Evolutionary conservation across 2,329 filamentous ascomycete species (phyloP), one percentile per base, ranked within the genome.

Genomic region (Ophiocordyceps polyrhachis-furcata): DNA sequence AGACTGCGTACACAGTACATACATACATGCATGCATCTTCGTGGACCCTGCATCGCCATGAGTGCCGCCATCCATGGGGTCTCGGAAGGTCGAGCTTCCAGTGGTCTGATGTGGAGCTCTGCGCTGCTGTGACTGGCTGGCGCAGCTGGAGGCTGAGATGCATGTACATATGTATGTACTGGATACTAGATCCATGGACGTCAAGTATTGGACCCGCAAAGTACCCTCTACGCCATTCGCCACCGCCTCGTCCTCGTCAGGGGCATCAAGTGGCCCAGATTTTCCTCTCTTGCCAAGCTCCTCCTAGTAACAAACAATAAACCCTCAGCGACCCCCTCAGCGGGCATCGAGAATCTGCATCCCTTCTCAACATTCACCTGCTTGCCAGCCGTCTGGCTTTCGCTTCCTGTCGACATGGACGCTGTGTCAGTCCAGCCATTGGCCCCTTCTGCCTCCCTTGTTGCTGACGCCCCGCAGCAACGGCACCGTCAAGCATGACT

Each of bases 401-500:
- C 17, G 2, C 25, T 28, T 28, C 4, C 17, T 17, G 35, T 20
- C n/a, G 35, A 20, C 35, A 38, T 38, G 35, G 35, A 38, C 17
- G 35, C 17, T 17, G 35, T 19, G 35, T 38, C n/a, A 38, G 35
- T 41, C 6, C 12, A 14, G 20, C 38, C 1, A 23, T 20, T 19
- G 4, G 4, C 8, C 2, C 2, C 19, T 13, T 14, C 12, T 15
- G 5, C 20, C 21, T 7, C n/a, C 20, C 11, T n/a, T 25, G 20
- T 9, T 21, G 9, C 38, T 41, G 38, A 41, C 38, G 38, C 12
- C 47, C 49, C 29, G 40, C 29, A 73, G 70, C 48, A 76, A 74
- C 59, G 62, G 69, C 53, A 76, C 72, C 47, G 53, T 60, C 47
- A 58, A 67, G 48, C 61, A 66, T 48, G 65, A 67, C 52, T 76